Evolutionary conservation across 78 protist genomes (phyloP).

Genomic region (Chrysochromulina parva): DNA sequence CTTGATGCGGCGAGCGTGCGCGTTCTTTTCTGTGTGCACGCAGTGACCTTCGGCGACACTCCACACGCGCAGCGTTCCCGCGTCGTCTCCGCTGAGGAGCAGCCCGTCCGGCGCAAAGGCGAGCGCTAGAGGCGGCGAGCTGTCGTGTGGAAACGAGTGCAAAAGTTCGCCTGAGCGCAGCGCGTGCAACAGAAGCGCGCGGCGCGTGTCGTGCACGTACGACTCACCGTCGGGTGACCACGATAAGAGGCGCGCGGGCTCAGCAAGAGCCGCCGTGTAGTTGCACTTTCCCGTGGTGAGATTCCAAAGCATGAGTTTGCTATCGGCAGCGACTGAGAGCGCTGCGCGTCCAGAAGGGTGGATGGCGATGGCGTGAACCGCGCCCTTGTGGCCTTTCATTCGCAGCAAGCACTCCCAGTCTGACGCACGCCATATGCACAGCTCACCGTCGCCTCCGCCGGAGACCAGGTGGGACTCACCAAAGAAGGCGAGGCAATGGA

Average conservation of each 20-base stretch:
- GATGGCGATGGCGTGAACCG: background rate
- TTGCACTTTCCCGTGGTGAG: background rate
- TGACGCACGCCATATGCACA: background rate
- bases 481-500: background rate
- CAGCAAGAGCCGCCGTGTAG: background rate
- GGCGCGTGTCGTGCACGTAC: background rate
- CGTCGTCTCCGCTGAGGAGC: background rate
- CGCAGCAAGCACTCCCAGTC: constrained; percentile 8
- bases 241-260: background rate
- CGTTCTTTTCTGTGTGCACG: background rate
- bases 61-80: background rate
- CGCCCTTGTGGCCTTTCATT: background rate
- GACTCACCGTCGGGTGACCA: background rate
- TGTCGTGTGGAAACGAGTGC: background rate
- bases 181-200: background rate
- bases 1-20: background rate
- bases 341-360: constrained; percentile 23
- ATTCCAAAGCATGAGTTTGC: background rate
- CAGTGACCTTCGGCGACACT: background rate
- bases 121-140: background rate
- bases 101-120: background rate
- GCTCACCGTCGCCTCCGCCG: background rate
- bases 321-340: background rate
- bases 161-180: background rate
- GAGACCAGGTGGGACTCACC: background rate